Evolutionary conservation across 768 basidiomycete genomes (phyloP), one percentile per base, ranked within the genome.

Genomic region (Cystofilobasidium ferigula): DNA sequence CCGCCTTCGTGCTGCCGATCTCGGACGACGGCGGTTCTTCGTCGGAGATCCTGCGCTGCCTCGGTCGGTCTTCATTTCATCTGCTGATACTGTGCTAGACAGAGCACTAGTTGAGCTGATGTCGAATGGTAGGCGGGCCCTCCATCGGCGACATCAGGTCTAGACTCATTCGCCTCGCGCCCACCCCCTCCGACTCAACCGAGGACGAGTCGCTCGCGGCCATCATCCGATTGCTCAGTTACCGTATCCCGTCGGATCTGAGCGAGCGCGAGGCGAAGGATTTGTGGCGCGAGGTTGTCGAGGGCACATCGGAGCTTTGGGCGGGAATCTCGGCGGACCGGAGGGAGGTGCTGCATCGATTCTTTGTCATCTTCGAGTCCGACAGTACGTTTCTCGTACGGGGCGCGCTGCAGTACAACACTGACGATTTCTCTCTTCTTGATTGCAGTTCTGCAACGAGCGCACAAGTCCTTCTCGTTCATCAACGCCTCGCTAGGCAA

Each of bases 1-100:
- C 45, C 72, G 80, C 68, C 85, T 92, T 72, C 85, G 56, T 92
- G 30, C 79, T 97, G 38, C 93, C 93, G 7, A 89, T 97, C 36
- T 93, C 90, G 8, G 93, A 97, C 73, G 91, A 97, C 74, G 93
- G 93, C 1, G 93, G 93, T 51, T 91, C 89, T 3, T 94, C 91
- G 2, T 88, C 88, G 70, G 92, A 95, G 79, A 94, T 94, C 61
- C 88, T 92, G 60, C 84, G 92, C 57, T 89, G 92, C 28, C 80
- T 97, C n/a, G 78, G 78, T 61, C 40, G 28, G 71, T 60, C 22
- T 57, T 30, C n/a, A 38, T 34, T 22, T 40, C 32, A 30, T 32
- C 16, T 20, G 45, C 59, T 63, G 58, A 51, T 36, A 47, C 14
- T 62, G 58, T 12, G 56, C 68, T 28, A 34, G 18, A 16, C 54